phyloP scores from a whole-genome alignment of 2,329 filamentous ascomycete species.

The Xylaria sp. region DNA sequence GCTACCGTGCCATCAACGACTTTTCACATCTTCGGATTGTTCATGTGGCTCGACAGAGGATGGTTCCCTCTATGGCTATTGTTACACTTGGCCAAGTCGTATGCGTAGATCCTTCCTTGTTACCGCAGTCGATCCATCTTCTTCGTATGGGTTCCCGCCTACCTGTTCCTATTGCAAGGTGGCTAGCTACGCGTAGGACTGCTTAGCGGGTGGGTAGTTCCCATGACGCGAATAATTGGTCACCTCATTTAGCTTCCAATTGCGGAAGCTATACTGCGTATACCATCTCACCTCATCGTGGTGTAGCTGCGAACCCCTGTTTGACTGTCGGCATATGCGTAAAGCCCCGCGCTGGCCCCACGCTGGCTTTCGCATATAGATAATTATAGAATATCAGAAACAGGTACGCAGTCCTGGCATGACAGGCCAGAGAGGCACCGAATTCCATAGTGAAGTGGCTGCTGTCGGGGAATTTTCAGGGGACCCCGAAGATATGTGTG shows the following conservation, averaged over 20 bases:
- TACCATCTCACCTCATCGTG: not conserved
- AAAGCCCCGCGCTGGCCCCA: not conserved
- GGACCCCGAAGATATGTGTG: not conserved
- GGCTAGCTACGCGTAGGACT: not conserved
- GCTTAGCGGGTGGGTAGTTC: not conserved
- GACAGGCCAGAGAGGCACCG: not conserved
- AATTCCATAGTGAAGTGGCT: not conserved
- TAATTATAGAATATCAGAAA: not conserved
- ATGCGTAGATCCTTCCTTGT: not conserved
- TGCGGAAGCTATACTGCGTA: conserved; percentile 1
- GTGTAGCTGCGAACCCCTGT: conserved; percentile 1
- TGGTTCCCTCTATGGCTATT: not conserved
- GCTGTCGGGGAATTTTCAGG: not conserved
- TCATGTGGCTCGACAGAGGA: not conserved
- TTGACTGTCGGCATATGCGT: not conserved
- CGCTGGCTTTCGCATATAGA: not conserved
- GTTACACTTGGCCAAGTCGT: not conserved
- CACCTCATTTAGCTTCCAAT: conserved; percentile 3
- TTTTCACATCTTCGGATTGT: not conserved
- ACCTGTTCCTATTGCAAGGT: not conserved
- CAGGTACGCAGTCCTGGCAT: not conserved
- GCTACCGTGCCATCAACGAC: not conserved
- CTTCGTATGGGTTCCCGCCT: not conserved
- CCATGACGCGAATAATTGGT: not conserved
- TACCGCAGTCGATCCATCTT: not conserved